phyloP scores from a whole-genome alignment of 2,329 filamentous ascomycete genomes.

The Fusarium vanettenii region DNA sequence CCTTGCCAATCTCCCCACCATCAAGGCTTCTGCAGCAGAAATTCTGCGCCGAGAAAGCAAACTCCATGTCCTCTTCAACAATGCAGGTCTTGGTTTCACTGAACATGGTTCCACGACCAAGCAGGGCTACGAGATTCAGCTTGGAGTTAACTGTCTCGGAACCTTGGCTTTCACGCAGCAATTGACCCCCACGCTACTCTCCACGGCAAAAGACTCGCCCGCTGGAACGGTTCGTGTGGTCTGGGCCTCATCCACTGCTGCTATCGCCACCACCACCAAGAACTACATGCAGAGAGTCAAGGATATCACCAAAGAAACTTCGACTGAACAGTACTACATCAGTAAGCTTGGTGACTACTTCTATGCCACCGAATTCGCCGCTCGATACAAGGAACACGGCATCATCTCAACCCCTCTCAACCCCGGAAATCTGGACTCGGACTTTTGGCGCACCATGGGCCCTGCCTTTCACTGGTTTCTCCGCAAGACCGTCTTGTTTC shows the following conservation, averaged over 20 bases:
- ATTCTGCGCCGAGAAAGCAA: slow-evolving; percentile 38
- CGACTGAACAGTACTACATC: slow-evolving; percentile 38
- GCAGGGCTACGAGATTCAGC: slow-evolving; percentile 55
- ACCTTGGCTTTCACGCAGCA: slow-evolving; percentile 54
- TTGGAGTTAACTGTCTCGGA: slow-evolving; percentile 56
- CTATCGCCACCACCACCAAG: slow-evolving; percentile 14
- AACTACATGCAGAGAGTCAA: slow-evolving; percentile 40
- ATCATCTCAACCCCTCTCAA: slow-evolving; percentile 50
- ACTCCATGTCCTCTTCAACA: slow-evolving; percentile 55
- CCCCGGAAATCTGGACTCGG: slow-evolving; percentile 54
- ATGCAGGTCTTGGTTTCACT: slow-evolving; percentile 55
- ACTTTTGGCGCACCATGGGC: slow-evolving; percentile 48
- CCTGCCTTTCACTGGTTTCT: slow-evolving; percentile 27
- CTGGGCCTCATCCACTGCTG: slow-evolving; percentile 47
- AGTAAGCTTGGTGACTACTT: slow-evolving; percentile 50
- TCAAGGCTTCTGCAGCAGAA: slow-evolving; percentile 40
- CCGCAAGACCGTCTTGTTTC: slow-evolving; percentile 37
- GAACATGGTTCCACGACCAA: slow-evolving; percentile 51
- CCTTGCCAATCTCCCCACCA: slow-evolving; percentile 48
- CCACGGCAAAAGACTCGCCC: slow-evolving; percentile 47
- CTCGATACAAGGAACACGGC: slow-evolving; percentile 42
- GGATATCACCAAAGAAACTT: slow-evolving; percentile 16
- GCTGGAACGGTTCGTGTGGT: slow-evolving; percentile 45
- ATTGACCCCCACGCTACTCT: slow-evolving; percentile 48
- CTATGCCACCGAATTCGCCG: slow-evolving; percentile 47